Evolutionary conservation across 805 yeast genomes (phyloP), one percentile per base, ranked within the genome.

Genomic region (Lachancea nothofagi): DNA sequence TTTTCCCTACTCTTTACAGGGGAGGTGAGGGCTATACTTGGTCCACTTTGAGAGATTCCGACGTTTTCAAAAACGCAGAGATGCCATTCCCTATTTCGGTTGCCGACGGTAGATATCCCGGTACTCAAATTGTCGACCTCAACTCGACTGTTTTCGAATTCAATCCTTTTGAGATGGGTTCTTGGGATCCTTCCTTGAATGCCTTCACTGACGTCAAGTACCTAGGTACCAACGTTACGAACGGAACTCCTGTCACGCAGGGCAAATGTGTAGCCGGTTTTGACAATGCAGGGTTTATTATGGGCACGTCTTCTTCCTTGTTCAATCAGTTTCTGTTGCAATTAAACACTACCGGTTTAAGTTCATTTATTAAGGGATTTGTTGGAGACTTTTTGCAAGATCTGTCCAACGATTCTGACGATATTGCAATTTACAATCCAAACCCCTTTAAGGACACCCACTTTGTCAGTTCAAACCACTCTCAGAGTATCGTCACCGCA

Each of bases 301-400:
- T 84, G 64, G 96, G 93, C 30, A 80, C 95, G 3, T 85, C 95
- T 2, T 83, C 95, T 1, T 70, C 89, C 1, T 64, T 87, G 39
- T 87, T 87, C 69, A 87, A 87, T 58, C 78, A 77, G 56, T 68
- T 82, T 40, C 54, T 84, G 14, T 61, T 80, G 32, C 72, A 73
- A 49, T 58, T 83, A 44, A 78, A 81, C 56, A 57, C 76, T 15
- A 70, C 81, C 1, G 71, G 74, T 18, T 41, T 75, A 2, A 50
- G 70, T 3, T 76, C 78, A 12, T 65, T 65, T 17, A 49, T 80
- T 7, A 65, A 67, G 44, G 58, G 65, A n/a, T 50, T 78, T n/a
- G 65, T 76, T 4, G 54, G 65, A 9, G 53, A 59, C 33, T 66
- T 78, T 54, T 64, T 82, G 42, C 43, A 49, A 3, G 70, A 67